Evolutionary conservation across 2,329 filamentous ascomycete species (phyloP), one percentile per base, ranked within the genome.

Genomic region (Aspergillus costaricaensis): DNA sequence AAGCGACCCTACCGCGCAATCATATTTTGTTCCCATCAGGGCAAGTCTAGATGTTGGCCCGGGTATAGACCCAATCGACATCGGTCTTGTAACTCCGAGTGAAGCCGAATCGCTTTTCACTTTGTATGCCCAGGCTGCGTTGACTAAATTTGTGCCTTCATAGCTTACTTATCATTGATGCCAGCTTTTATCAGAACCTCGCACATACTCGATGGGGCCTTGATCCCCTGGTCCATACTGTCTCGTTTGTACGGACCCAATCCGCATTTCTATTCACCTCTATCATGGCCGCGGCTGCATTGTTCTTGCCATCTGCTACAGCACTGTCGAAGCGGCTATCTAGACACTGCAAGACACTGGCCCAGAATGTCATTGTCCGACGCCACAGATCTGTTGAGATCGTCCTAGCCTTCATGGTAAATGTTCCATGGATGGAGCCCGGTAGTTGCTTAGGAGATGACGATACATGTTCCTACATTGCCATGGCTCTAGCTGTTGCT

Each of bases 191-290:
- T 68, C 81, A 86, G 23, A 87, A 88, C 53, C 81, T 91, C 5
- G 86, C 88, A 1, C 89, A 91, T 71, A 91, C 89, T 0, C 79
- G 89, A 71, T 91, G 89, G 89, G 89, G 89, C 0, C 83, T 91
- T 8, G 89, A 91, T 65, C 87, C 88, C 1, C 72, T 83, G 14
- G 77, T 91, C 4, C 89, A 91, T 67, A 90, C 85, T 0, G 79
- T 86, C 17, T 75, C 81, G 0, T 91, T 90, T 67, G 87, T 89
- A 2, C 86, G 88, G 15, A 81, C 82, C 1, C 85, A 88, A 51
- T 91, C 89, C 0, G 83, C 88, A 1, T 91, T 91, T 69, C 79
- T 91, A 2, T 88, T 90, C 67, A 91, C 89, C 0, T 90, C 88
- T 1, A 85, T 91, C 53, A 81, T 90, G 66, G 86, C 88, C 1